A percentile compares a stretch with the other conserved stretches of the same genome.
These are phyloP conservation scores for Begonia loranthoides DNA, from an alignment of 306 rosid genomes.

Conservation along the genomic window DNA sequence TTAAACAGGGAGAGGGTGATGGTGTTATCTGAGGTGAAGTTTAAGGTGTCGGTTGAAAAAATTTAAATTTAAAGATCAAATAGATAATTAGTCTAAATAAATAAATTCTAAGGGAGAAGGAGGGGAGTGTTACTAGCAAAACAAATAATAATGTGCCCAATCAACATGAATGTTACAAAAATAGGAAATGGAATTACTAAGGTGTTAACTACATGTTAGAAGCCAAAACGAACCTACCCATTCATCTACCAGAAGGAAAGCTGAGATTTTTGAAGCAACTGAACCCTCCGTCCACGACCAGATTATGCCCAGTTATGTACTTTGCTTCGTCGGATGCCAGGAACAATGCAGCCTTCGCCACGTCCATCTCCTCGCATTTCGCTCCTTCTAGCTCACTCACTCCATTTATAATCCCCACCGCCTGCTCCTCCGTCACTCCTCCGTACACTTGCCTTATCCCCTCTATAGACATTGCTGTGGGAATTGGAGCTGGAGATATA, in stretches of 20 bases:
- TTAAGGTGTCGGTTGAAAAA: too few species aligned
- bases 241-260: slow-evolving; percentile 21
- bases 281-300: slow-evolving; percentile 78
- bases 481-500: slow-evolving; percentile 67
- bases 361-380: slow-evolving; percentile 58
- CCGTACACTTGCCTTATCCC: slow-evolving; percentile 27
- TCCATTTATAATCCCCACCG: slow-evolving; percentile 35
- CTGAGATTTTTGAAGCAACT: slow-evolving; percentile 40
- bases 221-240: too few species aligned
- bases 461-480: slow-evolving; percentile 45
- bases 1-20: too few species aligned
- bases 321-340: slow-evolving; percentile 78
- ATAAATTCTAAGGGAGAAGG: too few species aligned
- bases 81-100: too few species aligned
- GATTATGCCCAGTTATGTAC: slow-evolving; percentile 60
- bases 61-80: too few species aligned
- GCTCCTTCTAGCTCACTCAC: slow-evolving; percentile 54
- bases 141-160: too few species aligned
- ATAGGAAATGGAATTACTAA: too few species aligned
- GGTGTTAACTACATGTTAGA: too few species aligned
- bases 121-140: too few species aligned
- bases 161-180: too few species aligned
- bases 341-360: slow-evolving; percentile 67
- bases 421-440: slow-evolving; percentile 25
- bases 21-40: too few species aligned